A percentile compares a stretch with the other conserved stretches of the same genome.
phyloP scores from a whole-genome alignment of 2,329 filamentous ascomycete species.

The Neonectria coccinea region DNA sequence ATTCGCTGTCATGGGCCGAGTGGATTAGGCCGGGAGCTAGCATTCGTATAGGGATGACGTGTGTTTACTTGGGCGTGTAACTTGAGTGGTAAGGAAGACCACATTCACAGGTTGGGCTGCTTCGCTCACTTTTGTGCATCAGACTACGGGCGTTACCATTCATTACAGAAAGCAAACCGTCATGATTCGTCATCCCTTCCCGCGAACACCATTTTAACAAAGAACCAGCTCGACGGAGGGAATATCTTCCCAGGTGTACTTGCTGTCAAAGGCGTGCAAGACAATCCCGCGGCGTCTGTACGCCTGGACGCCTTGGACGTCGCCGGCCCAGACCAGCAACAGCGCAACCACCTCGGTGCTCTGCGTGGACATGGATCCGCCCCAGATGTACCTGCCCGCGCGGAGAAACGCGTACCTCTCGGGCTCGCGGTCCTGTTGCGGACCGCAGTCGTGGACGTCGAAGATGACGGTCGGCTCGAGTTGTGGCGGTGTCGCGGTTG shows the following conservation, averaged over 20 bases:
- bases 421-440: background rate
- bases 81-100: background rate
- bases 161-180: background rate
- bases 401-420: background rate
- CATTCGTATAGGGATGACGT: background rate
- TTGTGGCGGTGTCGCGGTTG: background rate
- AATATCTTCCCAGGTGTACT: background rate
- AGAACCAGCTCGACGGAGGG: background rate
- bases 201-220: background rate
- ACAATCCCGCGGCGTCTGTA: background rate
- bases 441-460: background rate
- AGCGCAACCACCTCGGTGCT: background rate
- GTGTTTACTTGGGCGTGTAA: background rate
- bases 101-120: background rate
- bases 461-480: background rate
- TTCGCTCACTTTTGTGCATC: background rate
- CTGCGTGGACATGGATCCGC: background rate
- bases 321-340: background rate
- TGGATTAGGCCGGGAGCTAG: background rate
- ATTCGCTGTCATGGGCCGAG: background rate
- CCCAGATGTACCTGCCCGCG: background rate
- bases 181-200: background rate
- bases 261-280: background rate
- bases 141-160: background rate
- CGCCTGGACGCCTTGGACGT: background rate